A percentile compares a stretch with the other conserved stretches of the same genome.
Evolutionary conservation across 2,329 filamentous ascomycete genomes (phyloP).

Genomic region (Neobulgaria alba): DNA sequence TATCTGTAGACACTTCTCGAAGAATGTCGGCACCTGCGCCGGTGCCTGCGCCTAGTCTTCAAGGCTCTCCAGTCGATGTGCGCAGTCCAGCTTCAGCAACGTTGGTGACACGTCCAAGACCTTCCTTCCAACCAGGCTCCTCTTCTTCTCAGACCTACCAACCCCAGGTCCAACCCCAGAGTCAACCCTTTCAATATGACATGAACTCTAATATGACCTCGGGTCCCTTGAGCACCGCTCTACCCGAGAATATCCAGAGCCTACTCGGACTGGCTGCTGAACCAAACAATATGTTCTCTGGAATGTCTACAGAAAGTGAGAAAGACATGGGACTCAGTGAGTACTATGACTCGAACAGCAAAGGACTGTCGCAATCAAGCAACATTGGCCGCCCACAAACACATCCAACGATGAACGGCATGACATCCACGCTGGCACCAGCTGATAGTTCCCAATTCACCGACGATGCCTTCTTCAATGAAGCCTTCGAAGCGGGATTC

Average conservation of each 20-base stretch:
- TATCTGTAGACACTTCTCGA: slow-evolving; percentile 23
- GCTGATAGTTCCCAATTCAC: not conserved
- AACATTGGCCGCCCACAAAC: slow-evolving; percentile 9
- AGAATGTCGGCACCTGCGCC: slow-evolving; percentile 36
- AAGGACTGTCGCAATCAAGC: slow-evolving; percentile 1
- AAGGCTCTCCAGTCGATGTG: not conserved
- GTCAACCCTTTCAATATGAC: not conserved
- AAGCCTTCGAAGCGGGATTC: slow-evolving; percentile 3
- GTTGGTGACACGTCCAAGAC: slow-evolving; percentile 13
- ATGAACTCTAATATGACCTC: slow-evolving; percentile 6
- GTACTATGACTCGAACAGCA: not conserved
- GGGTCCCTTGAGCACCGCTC: slow-evolving; percentile 37
- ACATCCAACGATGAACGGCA: slow-evolving; percentile 9
- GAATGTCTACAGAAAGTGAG: slow-evolving; percentile 35
- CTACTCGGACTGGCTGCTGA: slow-evolving; percentile 39
- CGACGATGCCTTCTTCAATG: slow-evolving; percentile 11
- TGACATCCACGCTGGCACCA: slow-evolving; percentile 19
- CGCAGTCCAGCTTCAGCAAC: slow-evolving; percentile 13
- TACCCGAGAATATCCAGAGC: slow-evolving; percentile 45
- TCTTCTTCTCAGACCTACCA: slow-evolving; percentile 11
- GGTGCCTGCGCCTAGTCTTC: slow-evolving; percentile 4
- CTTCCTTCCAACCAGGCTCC: slow-evolving; percentile 20
- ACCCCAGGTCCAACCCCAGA: not conserved
- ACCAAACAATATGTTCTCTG: slow-evolving; percentile 35
- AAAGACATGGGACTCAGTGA: slow-evolving; percentile 16